phyloP scores from a whole-genome alignment of 257 asterid species.

The Fraxinus pennsylvanica region DNA sequence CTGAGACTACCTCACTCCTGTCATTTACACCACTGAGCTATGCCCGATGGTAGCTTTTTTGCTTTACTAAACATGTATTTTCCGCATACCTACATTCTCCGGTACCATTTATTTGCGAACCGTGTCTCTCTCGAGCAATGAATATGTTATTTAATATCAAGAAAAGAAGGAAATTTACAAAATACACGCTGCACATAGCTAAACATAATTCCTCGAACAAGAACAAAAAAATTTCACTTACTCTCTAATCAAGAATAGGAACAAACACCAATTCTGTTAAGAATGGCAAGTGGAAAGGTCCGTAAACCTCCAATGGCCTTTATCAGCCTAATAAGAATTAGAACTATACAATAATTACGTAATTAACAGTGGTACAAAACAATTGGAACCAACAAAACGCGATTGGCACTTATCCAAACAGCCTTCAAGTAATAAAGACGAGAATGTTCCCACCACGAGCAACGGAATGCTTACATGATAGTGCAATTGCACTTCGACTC shows the following conservation, averaged over 20 bases:
- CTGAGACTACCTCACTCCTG: no score
- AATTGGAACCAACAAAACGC: conserved; percentile 46
- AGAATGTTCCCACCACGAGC: background rate
- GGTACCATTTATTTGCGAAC: no score
- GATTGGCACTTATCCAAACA: conserved; percentile 35
- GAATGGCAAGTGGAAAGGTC: conserved; percentile 43
- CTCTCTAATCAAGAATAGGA: conserved; percentile 30
- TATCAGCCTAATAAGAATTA: conserved; percentile 52
- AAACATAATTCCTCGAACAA: conserved; percentile 21
- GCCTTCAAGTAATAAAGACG: conserved; percentile 17
- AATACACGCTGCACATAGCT: conserved; percentile 18
- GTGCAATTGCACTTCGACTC: conserved; percentile 96
- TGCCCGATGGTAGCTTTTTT: no score
- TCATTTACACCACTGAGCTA: no score
- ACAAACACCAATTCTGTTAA: conserved; percentile 47
- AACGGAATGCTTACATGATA: conserved; percentile 57
- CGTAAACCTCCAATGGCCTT: conserved; percentile 35
- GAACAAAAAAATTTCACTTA: conserved; percentile 42
- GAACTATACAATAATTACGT: conserved; percentile 63
- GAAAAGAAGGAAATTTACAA: background rate
- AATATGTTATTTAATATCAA: background rate
- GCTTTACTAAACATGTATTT: background rate
- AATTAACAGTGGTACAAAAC: conserved; percentile 45
- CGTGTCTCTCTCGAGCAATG: background rate
- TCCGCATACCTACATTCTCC: background rate